These are phyloP conservation scores for Eimeria sp. DNA, from an alignment of 169 alveolate genomes.

Conservation along the genomic window DNA sequence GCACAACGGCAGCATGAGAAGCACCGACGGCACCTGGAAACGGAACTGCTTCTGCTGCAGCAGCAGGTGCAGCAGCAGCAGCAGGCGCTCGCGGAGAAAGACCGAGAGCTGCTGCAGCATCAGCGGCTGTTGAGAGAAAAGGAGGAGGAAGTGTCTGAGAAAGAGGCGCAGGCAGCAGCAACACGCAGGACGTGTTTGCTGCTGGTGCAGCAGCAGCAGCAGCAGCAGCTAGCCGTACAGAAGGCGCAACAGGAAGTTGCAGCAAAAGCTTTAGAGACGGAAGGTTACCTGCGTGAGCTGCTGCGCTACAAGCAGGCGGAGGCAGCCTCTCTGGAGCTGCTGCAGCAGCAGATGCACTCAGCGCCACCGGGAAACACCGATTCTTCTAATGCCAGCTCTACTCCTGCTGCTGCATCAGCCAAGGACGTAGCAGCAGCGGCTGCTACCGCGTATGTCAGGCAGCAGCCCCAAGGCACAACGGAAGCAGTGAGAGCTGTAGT, in stretches of 20 bases:
- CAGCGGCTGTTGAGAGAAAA: conserved; percentile 65
- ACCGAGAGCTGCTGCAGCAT: conserved; percentile 41
- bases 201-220: conserved; percentile 72
- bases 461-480: conserved; percentile 1
- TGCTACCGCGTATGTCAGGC: conserved; percentile 13
- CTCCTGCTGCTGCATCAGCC: neutral
- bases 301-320: conserved; percentile 77
- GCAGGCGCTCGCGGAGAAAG: conserved; percentile 66
- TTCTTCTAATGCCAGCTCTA: neutral
- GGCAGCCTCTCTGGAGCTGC: conserved; percentile 61
- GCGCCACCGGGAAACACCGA: conserved; percentile 8
- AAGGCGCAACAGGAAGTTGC: conserved; percentile 78
- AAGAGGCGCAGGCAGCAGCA: conserved; percentile 76
- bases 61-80: conserved; percentile 73
- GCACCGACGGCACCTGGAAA: conserved; percentile 56
- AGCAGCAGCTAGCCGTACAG: conserved; percentile 72
- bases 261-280: conserved; percentile 73
- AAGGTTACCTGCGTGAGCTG: conserved; percentile 78
- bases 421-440: neutral
- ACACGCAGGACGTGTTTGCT: conserved; percentile 71
- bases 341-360: conserved; percentile 61
- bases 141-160: conserved; percentile 75
- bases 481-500: conserved; percentile 1
- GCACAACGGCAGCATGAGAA: conserved; percentile 54
- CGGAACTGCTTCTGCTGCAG: conserved; percentile 48